phyloP scores from a whole-genome alignment of 1,139 yeast genomes.

The Geotrichum bryndzae region DNA sequence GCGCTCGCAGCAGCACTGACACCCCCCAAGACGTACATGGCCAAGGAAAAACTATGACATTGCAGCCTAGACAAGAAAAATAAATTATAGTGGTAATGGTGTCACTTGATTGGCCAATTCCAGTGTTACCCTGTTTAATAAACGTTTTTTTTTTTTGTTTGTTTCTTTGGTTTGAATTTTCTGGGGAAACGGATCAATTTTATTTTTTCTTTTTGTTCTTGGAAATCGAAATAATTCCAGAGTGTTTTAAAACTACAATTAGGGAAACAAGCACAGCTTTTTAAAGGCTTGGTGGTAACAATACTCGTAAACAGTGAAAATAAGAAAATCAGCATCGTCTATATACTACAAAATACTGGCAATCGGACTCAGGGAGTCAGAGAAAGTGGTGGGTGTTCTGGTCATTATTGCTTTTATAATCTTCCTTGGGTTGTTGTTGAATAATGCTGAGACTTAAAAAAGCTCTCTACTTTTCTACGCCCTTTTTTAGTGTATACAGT shows the following conservation, averaged over 20 bases:
- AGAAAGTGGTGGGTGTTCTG: neutral
- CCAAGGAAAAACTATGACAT: neutral
- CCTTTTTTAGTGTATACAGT: neutral
- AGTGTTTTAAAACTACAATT: neutral
- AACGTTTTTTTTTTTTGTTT: neutral
- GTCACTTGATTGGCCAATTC: neutral
- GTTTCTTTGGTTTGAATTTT: neutral
- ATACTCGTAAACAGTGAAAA: too few species aligned
- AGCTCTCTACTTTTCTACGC: neutral
- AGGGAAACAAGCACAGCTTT: neutral
- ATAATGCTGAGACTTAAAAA: too few species aligned
- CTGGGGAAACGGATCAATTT: conserved; percentile 4
- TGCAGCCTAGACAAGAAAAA: neutral
- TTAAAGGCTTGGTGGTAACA: neutral
- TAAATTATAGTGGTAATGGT: neutral
- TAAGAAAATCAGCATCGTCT: too few species aligned
- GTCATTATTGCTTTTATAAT: neutral
- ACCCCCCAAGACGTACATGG: neutral
- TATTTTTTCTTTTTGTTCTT: neutral
- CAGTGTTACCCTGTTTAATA: neutral
- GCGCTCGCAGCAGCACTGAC: too few species aligned
- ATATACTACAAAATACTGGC: neutral
- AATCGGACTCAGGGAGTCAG: neutral
- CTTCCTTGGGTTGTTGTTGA: neutral
- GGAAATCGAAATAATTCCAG: neutral